Evolutionary conservation across 306 rosid genomes (phyloP), one percentile per base, ranked within the genome.

Genomic region (Vigna reflexopilosa): DNA sequence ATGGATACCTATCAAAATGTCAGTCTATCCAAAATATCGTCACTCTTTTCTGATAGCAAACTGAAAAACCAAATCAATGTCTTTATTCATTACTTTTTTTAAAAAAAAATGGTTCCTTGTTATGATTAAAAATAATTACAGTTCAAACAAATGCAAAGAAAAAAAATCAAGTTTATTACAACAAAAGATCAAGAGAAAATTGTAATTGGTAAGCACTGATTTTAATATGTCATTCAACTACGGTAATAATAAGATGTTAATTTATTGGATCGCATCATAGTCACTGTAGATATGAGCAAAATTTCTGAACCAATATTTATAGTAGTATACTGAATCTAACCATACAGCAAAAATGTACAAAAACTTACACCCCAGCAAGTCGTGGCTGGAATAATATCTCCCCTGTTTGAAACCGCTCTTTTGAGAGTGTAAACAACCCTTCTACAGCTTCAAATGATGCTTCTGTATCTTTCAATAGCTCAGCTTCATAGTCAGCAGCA

Each of bases 391-490:
- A 92, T 77, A 92, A 80, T 81, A 92, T 81, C 84, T 92, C 96
- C 78, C 93, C 96, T 9, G 97, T 89, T 83, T 86, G 91, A 89
- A 92, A 92, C 34, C 96, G 91, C 79, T 92, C 97, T 82, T 90
- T 85, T 6, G 96, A 84, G 70, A 92, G 88, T 20, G 91, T 87
- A 72, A 87, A 90, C 88, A 83, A 83, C 67, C 89, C 97, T 86
- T 90, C 91, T 16, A 13, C 75, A 50, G 87, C 84, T 78, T 85
- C 86, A 83, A 67, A 90, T 36, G 96, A 92, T 51, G 88, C 91
- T 87, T 65, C 72, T n/a, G 93, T 90, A 81, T 90, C 83, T 85
- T 89, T 90, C 15, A 63, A 69, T 19, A 86, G 83, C 82, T 92
- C 96, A 65, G 90, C 92, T 82, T 90, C 93, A 77, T 90, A 92